Evolutionary conservation across 805 yeast genomes (phyloP), one percentile per base, ranked within the genome.

Genomic region (Candida orba): DNA sequence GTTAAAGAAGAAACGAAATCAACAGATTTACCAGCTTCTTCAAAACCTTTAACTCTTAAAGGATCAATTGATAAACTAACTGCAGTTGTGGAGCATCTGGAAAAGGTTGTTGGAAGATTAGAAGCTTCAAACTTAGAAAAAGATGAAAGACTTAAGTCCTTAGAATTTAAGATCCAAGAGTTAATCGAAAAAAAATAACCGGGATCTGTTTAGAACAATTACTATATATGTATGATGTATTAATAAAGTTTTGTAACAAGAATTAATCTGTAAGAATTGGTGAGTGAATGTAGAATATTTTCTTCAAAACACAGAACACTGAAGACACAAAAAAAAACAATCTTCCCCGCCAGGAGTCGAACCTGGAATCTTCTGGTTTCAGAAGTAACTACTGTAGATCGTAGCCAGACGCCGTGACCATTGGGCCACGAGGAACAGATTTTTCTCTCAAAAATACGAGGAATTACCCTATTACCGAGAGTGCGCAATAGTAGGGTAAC

Each of bases 321-420:
- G 13, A 27, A n/a, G n/a, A n/a, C n/a, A n/a, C n/a, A 29, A 4
- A 6, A 61, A 44, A 51, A 57, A 49, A 49, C 48, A 48, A 53
- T 54, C 62, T 57, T 57, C 62, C 60, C 62, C 62, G 62, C 62
- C 62, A 57, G 62, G 62, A 56, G 58, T 57, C 62, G 62, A 57
- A 57, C 62, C 62, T 57, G 62, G 62, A 57, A 56, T 57, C 62
- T 57, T 57, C 62, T 57, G 62, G 62, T 57, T 53, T 43, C 65
- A 51, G 73, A 71, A 47, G 61, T 58, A 50, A 60, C 72, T 63
- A 67, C 69, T 52, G 48, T 51, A 58, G 61, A 67, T 71, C 80
- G 80, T 75, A 76, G 80, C 79, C 81, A 74, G 79, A 76, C 80
- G 80, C 80, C 81, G 76, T 75, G 78, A 76, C 81, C 81, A 76